Base-by-base conservation (phyloP, 768 basidiomycete species). In the Pleurotus djamor region DNA sequence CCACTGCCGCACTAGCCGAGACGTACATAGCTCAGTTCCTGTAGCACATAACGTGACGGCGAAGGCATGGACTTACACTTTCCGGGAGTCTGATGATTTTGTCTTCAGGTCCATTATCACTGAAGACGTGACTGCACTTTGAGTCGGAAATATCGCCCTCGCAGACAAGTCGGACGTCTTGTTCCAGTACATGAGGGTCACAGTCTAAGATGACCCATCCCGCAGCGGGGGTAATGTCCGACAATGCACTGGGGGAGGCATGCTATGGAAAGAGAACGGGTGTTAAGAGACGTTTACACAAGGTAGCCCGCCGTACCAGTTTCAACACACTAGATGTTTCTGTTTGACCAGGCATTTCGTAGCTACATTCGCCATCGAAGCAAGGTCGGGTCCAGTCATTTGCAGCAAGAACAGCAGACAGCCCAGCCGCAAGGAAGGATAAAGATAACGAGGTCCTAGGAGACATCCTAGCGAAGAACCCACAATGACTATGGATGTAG, bases 21-120 rank as follows among this genome's bases (percentile, higher is more conserved):
- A 13, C 14, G 47, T 33, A 12, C n/a, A 41, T 10, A 41, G n/a
- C n/a, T 41, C n/a, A 28, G 35, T 6, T 47, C 21, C n/a, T 48
- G 7, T 14, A 45, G 9, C 28, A 12, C 2, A 12, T 1, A 44
- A 12, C 2, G 47, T 41, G 47, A 2, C 35, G 14, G 35, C 35
- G n/a, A 14, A 4, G 50, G 21, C 47, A 16, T 41, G 4, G 4
- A 72, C 78, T 50, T 57, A 84, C 84, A 54, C 70, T 71, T 62
- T 84, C 76, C 4, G 84, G 83, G 4, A 86, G 66, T n/a, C 83
- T 74, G 34, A 84, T 81, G 17, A 86, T 67, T 60, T 80, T 84
- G 59, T 76, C 78, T 16, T 72, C 77, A 0, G 80, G 73, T 16
- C 76, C 75, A 45, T 64, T 65, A 35, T 69, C 65, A 45, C 63